Base-by-base conservation (phyloP, 805 yeast species). In the Ogataea naganishii region DNA sequence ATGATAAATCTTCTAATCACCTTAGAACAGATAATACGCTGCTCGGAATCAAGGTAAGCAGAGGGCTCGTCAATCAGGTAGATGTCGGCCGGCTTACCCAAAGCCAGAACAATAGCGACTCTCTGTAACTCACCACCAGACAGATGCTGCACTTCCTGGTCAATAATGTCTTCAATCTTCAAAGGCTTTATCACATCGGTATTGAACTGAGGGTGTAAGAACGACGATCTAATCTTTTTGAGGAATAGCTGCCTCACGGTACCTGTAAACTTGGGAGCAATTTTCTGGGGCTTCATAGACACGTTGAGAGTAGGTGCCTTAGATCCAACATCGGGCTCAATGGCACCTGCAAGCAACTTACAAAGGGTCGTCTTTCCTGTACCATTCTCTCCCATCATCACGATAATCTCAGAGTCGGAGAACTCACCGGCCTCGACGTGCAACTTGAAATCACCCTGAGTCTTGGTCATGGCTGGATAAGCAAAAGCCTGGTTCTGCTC, bases 101-200 rank as follows among this genome's bases (percentile, higher is more conserved):
- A 69, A 5, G 97, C 78, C 56, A 92, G 71, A 21, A 86, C 94
- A 61, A 92, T 89, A 41, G 99, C 99, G 37, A 92, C 98, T 70
- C 99, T 81, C 67, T 92, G 99, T 67, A 92, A 72, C 68, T 92
- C 99, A 77, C 99, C 99, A 67, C 99, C 99, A 28, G 96, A 88
- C 60, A 92, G 68, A 48, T 85, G 84, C 66, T 85, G 96, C 31
- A 92, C 98, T 64, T 92, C 97, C 60, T 92, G 95, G 61, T 92
- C 99, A 41, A 92, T 80, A 47, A 92, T 83, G 53, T 80, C 88
- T 46, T 92, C 97, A 42, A 92, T 85, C 53, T 69, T 81, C 58
- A 92, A 71, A 31, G 98, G 98, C 64, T 89, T 92, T 49, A 83
- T 83, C 31, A 92, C 99, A 65, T 92, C 98, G 27, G 96, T 83